phyloP scores from a whole-genome alignment of 441 rosid species.

The Populus hybrid region DNA sequence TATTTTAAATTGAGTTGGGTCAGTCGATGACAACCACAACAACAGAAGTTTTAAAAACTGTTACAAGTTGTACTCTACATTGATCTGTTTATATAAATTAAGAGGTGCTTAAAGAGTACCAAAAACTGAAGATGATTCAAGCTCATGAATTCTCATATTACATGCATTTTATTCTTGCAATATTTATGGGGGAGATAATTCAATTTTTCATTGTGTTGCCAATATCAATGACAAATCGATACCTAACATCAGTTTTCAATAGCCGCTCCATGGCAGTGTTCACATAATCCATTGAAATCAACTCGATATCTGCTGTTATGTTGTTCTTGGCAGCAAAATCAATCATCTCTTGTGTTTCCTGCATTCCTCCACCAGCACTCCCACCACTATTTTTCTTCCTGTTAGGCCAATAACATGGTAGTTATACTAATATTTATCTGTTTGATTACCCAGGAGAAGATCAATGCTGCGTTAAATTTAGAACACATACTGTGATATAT shows the following conservation, averaged over 20 bases:
- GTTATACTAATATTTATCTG: neutral
- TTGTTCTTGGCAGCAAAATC: conserved; percentile 45
- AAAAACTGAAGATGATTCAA: no score
- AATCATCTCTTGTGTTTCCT: conserved; percentile 48
- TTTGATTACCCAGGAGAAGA: neutral
- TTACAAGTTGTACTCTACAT: no score
- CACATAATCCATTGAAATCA: conserved; percentile 39
- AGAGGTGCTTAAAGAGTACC: no score
- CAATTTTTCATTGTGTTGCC: conserved; percentile 30
- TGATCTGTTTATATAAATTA: no score
- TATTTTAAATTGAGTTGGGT: no score
- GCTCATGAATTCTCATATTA: no score
- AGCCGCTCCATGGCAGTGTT: conserved; percentile 49
- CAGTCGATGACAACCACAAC: no score
- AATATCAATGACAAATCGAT: conserved; percentile 54
- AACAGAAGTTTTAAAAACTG: no score
- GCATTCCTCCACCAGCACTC: conserved; percentile 39
- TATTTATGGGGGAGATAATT: neutral
- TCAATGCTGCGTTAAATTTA: neutral
- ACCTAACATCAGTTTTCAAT: conserved; percentile 40
- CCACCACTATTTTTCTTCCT: conserved; percentile 41
- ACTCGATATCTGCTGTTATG: conserved; percentile 46
- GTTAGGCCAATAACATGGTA: neutral
- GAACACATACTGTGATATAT: neutral
- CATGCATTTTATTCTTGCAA: no score